A percentile compares a stretch with the other conserved stretches of the same genome.
These are phyloP conservation scores for Botryotinia convoluta DNA, from an alignment of 2,329 filamentous ascomycete genomes.

Conservation along the genomic window DNA sequence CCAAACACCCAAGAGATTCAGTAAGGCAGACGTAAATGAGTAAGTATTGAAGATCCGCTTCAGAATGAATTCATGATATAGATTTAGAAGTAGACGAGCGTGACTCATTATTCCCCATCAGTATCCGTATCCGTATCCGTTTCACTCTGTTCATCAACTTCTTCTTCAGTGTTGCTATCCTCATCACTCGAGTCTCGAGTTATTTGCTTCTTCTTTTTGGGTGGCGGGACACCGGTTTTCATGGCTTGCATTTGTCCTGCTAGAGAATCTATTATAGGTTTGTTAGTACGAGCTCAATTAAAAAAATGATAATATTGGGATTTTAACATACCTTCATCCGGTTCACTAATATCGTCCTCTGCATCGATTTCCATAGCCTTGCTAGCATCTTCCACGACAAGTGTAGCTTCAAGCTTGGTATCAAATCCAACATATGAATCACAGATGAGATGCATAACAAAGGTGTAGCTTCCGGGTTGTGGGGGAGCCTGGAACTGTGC, in stretches of 20 bases:
- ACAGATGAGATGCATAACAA: slow-evolving; percentile 89
- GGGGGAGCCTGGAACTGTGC: slow-evolving; percentile 95
- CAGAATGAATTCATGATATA: not conserved
- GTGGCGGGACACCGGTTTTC: slow-evolving; percentile 63
- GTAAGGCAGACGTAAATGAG: not conserved
- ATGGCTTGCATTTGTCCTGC: slow-evolving; percentile 88
- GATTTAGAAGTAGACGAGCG: not conserved
- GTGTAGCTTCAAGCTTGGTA: slow-evolving; percentile 82
- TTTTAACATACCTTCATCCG: slow-evolving; percentile 79
- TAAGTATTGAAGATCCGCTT: not conserved
- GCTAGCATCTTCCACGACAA: slow-evolving; percentile 84
- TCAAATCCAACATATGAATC: slow-evolving; percentile 96
- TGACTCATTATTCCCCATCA: slow-evolving; percentile 39
- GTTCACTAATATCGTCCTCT: slow-evolving; percentile 96
- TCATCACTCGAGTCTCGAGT: slow-evolving; percentile 64
- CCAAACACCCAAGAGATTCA: slow-evolving; percentile 19
- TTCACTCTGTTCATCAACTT: slow-evolving; percentile 59
- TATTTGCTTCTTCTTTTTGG: slow-evolving; percentile 58
- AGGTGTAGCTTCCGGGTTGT: slow-evolving; percentile 88
- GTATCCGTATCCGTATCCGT: slow-evolving; percentile 65
- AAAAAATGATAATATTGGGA: not conserved
- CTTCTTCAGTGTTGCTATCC: slow-evolving; percentile 79
- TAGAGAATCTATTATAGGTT: slow-evolving; percentile 64
- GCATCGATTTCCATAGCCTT: slow-evolving; percentile 77
- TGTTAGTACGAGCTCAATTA: not conserved